Evolutionary conservation across 2,329 filamentous ascomycete genomes (phyloP).

Genomic region (Saccharata proteae): DNA sequence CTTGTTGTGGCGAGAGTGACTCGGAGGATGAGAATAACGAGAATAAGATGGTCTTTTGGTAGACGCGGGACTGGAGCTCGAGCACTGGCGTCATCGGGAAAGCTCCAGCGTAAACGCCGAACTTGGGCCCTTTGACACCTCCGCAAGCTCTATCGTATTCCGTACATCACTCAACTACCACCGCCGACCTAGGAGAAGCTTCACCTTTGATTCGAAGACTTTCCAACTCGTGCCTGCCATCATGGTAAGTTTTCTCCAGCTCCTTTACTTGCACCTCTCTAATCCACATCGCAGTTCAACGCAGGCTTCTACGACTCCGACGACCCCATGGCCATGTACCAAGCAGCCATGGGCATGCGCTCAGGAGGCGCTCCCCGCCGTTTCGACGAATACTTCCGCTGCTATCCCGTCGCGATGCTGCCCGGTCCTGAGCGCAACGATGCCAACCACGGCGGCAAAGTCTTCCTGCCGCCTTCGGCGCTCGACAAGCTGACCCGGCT

Average conservation of each 20-base stretch:
- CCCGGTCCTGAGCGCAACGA: slow-evolving; percentile 79
- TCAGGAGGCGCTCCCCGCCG: slow-evolving; percentile 48
- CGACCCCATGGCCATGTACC: slow-evolving; percentile 42
- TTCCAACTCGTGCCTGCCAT: slow-evolving; percentile 4
- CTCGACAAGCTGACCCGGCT: slow-evolving; percentile 92
- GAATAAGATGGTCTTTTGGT: not conserved
- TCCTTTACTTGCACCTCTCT: slow-evolving; percentile 12
- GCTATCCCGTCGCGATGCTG: slow-evolving; percentile 91
- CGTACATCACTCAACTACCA: not conserved
- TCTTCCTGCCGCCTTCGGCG: slow-evolving; percentile 90
- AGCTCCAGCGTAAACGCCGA: slow-evolving; percentile 3
- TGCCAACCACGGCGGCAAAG: slow-evolving; percentile 94
- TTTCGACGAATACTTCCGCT: slow-evolving; percentile 98
- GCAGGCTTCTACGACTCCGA: slow-evolving; percentile 40
- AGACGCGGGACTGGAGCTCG: slow-evolving; percentile 1
- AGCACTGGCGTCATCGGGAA: slow-evolving; percentile 6
- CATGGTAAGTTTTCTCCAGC: slow-evolving; percentile 21
- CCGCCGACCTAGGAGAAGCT: not conserved
- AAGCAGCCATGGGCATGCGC: slow-evolving; percentile 40
- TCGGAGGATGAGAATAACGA: not conserved
- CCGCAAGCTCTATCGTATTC: not conserved
- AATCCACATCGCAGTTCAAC: slow-evolving; percentile 22
- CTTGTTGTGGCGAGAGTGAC: not conserved
- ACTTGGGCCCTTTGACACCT: not conserved
- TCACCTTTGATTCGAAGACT: no score